Percentiles rank a stretch among this genome's conserved stretches.
Evolutionary conservation across 495 filamentous ascomycete species (phyloP).

Genomic region (Lepidopterella palustris): DNA sequence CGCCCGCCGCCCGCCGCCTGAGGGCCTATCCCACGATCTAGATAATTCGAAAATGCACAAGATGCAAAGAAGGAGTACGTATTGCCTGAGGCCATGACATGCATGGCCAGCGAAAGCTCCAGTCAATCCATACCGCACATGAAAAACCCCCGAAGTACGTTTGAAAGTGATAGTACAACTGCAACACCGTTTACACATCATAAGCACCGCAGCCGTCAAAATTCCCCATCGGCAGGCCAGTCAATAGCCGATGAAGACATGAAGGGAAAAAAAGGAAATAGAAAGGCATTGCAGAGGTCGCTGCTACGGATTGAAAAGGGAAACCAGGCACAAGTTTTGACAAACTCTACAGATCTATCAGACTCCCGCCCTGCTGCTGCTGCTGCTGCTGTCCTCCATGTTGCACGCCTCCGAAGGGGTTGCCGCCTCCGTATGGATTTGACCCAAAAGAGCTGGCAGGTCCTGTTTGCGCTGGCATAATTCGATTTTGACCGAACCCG

Average conservation of each 20-base stretch:
- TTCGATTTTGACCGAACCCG: slow-evolving; percentile 21
- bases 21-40: neutral
- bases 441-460: slow-evolving; percentile 53
- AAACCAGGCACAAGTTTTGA: neutral
- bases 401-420: slow-evolving; percentile 63
- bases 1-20: neutral
- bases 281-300: neutral
- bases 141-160: neutral
- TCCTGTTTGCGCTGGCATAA: slow-evolving; percentile 73
- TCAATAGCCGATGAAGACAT: neutral
- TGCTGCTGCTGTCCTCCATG: slow-evolving; percentile 61
- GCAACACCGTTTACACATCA: neutral
- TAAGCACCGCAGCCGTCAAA: slow-evolving; percentile 1
- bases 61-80: neutral
- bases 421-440: slow-evolving; percentile 42
- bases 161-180: neutral
- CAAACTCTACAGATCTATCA: slow-evolving; percentile 75
- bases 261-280: neutral
- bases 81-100: neutral
- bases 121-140: neutral
- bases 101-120: neutral
- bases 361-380: slow-evolving; percentile 55
- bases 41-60: neutral
- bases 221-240: neutral
- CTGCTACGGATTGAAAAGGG: neutral